Evolutionary conservation across 2,329 filamentous ascomycete genomes (phyloP).

Genomic region (Tetracladium maxilliforme): DNA sequence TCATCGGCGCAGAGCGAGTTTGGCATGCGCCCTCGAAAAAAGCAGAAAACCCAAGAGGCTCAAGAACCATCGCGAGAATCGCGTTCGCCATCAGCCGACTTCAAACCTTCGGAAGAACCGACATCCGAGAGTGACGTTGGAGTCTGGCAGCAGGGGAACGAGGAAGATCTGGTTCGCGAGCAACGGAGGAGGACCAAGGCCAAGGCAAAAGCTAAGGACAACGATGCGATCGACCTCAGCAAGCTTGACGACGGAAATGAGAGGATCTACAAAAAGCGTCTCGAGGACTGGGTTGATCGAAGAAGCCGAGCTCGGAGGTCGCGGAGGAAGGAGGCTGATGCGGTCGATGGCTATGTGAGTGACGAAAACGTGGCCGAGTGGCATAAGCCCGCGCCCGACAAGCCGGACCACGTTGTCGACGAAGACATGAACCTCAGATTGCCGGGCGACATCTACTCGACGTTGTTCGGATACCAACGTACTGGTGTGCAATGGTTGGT

Average conservation of each 20-base stretch:
- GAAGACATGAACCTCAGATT: conserved; percentile 52
- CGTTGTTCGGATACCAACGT: conserved; percentile 92
- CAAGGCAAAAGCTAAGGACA: conserved; percentile 11
- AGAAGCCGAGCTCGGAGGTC: conserved; percentile 43
- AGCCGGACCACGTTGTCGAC: conserved; percentile 60
- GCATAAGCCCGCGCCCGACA: conserved; percentile 74
- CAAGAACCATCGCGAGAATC: too few relatives aligned
- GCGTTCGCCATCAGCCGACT: too few relatives aligned
- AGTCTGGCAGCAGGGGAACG: conserved; percentile 1
- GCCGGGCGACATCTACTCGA: conserved; percentile 85
- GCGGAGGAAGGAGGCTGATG: conserved; percentile 24
- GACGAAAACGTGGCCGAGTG: conserved; percentile 49
- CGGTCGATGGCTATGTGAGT: conserved; percentile 8
- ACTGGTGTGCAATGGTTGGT: conserved; percentile 94
- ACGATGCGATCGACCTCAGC: conserved; percentile 50
- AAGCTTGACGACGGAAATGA: conserved; percentile 95
- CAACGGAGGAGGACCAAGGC: too few relatives aligned
- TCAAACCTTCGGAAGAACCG: too few relatives aligned
- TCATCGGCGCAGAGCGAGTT: conserved; percentile 33
- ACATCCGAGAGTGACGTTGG: too few relatives aligned
- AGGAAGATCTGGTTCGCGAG: conserved; percentile 1
- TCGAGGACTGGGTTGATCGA: conserved; percentile 60
- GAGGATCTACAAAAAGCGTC: conserved; percentile 57
- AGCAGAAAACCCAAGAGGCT: too few relatives aligned
- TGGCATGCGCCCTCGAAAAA: conserved; percentile 43